A percentile compares a stretch with the other conserved stretches of the same genome.
These are phyloP conservation scores for Ascosphaera aggregata DNA, from an alignment of 2,329 filamentous ascomycete genomes.

Conservation along the genomic window DNA sequence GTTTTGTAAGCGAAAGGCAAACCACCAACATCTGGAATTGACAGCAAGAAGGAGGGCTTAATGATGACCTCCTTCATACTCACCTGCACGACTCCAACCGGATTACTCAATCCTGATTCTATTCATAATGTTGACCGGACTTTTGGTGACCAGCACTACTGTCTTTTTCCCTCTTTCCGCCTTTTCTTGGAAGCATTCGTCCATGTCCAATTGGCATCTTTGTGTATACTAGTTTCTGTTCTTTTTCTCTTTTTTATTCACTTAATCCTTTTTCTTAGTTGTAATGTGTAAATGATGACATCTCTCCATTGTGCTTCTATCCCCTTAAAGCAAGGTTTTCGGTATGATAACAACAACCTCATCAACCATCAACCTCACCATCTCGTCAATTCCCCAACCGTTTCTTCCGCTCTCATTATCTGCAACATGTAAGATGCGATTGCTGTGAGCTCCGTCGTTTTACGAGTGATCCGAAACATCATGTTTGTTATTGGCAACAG, in stretches of 20 bases:
- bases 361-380: too few relatives aligned
- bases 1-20: conserved; percentile 28
- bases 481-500: too few relatives aligned
- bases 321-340: too few relatives aligned
- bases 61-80: not conserved
- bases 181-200: conserved; percentile 1
- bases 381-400: too few relatives aligned
- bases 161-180: conserved; percentile 2
- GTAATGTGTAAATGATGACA: not conserved
- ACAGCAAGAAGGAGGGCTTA: not conserved
- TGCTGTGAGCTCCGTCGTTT: too few relatives aligned
- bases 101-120: not conserved
- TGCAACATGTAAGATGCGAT: too few relatives aligned
- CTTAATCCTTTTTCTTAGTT: not conserved
- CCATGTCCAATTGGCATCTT: not conserved
- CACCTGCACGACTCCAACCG: not conserved
- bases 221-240: conserved; percentile 1
- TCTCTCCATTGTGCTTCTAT: too few relatives aligned
- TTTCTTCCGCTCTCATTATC: too few relatives aligned
- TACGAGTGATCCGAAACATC: too few relatives aligned
- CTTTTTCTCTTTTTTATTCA: not conserved
- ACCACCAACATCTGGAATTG: not conserved
- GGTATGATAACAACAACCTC: too few relatives aligned
- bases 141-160: conserved; percentile 3
- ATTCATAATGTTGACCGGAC: conserved; percentile 2